Conservation (phyloP, 2,329 filamentous ascomycete genomes). For the Tolypocladium ophioglossoides region DNA sequence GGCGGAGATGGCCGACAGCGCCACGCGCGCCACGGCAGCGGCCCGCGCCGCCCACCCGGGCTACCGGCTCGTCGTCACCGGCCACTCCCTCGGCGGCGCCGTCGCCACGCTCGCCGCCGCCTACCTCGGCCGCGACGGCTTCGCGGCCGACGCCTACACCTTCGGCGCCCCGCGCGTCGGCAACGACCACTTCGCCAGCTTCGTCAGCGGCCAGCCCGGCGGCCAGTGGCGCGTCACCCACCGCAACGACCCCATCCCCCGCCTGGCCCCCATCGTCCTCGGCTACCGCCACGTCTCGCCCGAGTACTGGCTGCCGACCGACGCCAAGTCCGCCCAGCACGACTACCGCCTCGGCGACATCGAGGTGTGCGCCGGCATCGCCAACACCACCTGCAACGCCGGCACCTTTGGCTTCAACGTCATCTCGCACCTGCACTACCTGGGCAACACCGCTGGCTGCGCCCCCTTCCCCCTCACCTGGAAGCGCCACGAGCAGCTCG, state of each 20-base stretch:
- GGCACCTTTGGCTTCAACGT: conserved; percentile 33
- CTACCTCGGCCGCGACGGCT: conserved; percentile 39
- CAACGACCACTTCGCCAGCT: conserved; percentile 42
- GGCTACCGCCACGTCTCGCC: conserved; percentile 57
- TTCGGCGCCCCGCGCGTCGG: conserved; percentile 59
- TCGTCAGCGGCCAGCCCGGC: conserved; percentile 41
- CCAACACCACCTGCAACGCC: conserved; percentile 40
- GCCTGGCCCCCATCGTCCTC: conserved; percentile 49
- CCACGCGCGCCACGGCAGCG: conserved; percentile 30
- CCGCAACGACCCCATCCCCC: conserved; percentile 54
- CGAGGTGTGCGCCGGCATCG: conserved; percentile 35
- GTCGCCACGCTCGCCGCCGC: conserved; percentile 50
- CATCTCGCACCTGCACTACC: conserved; percentile 37
- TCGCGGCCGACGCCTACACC: conserved; percentile 46
- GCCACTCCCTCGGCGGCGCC: conserved; percentile 60
- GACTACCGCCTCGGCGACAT: conserved; percentile 29
- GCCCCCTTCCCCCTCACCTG: conserved; percentile 11
- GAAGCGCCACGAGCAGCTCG: conserved; percentile 13
- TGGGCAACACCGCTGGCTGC: conserved; percentile 33
- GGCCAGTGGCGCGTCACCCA: conserved; percentile 57
- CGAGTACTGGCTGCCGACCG: conserved; percentile 52
- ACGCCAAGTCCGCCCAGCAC: conserved; percentile 19
- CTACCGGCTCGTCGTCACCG: conserved; percentile 48
- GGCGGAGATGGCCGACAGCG: conserved; percentile 35
- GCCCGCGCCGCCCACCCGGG: conserved; percentile 35